Conservation (phyloP, 2,329 filamentous ascomycete genomes). For the Sarocladium oryzae region DNA sequence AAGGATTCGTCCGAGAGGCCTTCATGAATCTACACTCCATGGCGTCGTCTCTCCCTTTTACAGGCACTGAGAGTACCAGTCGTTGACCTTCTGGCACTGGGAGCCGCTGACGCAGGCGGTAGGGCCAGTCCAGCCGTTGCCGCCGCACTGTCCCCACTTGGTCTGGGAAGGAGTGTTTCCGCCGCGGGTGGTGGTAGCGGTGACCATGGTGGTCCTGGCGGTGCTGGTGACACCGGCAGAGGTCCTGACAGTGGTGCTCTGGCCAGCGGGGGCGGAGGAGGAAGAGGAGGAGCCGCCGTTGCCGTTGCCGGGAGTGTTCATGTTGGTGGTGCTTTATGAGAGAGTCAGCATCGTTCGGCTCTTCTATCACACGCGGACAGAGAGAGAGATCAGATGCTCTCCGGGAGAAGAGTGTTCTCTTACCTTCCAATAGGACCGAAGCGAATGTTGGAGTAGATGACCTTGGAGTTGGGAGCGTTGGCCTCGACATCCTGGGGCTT, state of each 20-base stretch:
- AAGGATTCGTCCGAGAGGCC: too few relatives aligned
- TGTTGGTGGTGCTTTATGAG: background rate
- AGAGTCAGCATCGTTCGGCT: background rate
- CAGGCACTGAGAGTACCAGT: slow-evolving; percentile 24
- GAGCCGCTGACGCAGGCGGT: slow-evolving; percentile 19
- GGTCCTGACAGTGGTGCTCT: background rate
- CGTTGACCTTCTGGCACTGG: slow-evolving; percentile 19
- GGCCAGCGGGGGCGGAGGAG: background rate
- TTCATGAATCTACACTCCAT: too few relatives aligned
- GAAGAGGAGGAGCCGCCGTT: background rate
- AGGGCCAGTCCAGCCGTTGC: slow-evolving; percentile 18
- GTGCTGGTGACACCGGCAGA: background rate
- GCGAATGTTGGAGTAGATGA: slow-evolving; percentile 44
- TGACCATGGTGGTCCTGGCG: background rate
- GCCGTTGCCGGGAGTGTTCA: slow-evolving; percentile 1
- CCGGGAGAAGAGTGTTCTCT: too few relatives aligned
- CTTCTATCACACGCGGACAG: too few relatives aligned
- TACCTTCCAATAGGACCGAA: slow-evolving; percentile 34
- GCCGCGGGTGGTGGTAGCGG: slow-evolving; percentile 1
- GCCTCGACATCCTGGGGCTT: slow-evolving; percentile 18
- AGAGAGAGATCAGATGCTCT: too few relatives aligned
- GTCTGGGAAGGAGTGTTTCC: slow-evolving; percentile 4
- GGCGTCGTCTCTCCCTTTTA: background rate
- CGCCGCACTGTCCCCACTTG: slow-evolving; percentile 19
- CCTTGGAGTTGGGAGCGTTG: slow-evolving; percentile 20